These are phyloP conservation scores for Phytophthora rubi DNA, from an alignment of 352 stramenopile genomes.

Conservation along the genomic window DNA sequence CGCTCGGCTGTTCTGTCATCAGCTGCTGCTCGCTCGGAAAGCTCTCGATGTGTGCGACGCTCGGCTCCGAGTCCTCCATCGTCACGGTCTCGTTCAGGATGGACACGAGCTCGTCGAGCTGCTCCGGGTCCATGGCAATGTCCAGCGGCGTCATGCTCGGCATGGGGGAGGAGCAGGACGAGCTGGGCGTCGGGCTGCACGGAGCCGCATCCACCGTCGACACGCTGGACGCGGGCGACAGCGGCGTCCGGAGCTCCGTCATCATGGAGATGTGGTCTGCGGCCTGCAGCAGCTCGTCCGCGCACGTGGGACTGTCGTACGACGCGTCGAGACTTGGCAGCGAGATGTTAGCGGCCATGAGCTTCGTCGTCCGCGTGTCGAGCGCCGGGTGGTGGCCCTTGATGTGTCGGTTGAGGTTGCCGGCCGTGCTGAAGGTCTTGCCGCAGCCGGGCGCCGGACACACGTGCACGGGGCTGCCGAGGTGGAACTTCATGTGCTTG, in stretches of 20 bases:
- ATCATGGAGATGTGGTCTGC: conserved; percentile 5
- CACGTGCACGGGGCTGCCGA: conserved; percentile 54
- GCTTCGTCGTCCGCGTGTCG: conserved; percentile 34
- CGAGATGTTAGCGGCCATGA: conserved; percentile 16
- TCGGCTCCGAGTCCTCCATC: conserved; percentile 10
- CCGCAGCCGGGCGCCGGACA: conserved; percentile 47
- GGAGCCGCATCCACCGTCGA: conserved; percentile 19
- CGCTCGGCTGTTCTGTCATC: conserved; percentile 15
- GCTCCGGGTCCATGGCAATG: conserved; percentile 29
- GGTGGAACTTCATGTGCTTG: conserved; percentile 73
- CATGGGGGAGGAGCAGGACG: conserved; percentile 24
- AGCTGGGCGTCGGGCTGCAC: conserved; percentile 21
- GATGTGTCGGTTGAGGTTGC: conserved; percentile 68
- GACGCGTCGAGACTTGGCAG: conserved; percentile 17
- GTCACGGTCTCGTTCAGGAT: conserved; percentile 45
- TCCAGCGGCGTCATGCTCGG: conserved; percentile 13
- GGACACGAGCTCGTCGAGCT: conserved; percentile 50
- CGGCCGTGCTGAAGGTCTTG: conserved; percentile 68
- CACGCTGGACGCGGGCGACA: conserved; percentile 20
- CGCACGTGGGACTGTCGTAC: conserved; percentile 40
- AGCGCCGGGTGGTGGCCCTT: conserved; percentile 56
- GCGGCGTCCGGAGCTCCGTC: conserved; percentile 7
- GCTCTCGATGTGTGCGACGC: conserved; percentile 5
- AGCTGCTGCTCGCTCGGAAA: conserved; percentile 8
- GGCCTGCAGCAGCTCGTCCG: conserved; percentile 25